A percentile compares a stretch with the other conserved stretches of the same genome.
These are phyloP conservation scores for Aphanoascus verrucosus DNA, from an alignment of 2,329 filamentous ascomycete genomes.

Conservation along the genomic window DNA sequence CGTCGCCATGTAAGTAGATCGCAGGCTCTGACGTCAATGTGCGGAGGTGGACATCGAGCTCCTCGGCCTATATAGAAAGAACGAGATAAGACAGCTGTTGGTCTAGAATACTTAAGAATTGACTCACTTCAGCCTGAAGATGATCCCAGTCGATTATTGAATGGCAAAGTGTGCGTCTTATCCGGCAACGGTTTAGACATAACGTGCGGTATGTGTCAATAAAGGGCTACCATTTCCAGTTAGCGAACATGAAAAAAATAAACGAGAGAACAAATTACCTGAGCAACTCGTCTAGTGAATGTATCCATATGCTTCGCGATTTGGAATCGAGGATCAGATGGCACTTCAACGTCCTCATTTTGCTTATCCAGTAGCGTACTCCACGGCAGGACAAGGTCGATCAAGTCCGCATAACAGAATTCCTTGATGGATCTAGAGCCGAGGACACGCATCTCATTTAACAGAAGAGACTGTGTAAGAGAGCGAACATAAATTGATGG, in stretches of 20 bases:
- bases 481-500: slow-evolving; percentile 76
- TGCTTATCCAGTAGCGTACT: slow-evolving; percentile 58
- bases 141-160: slow-evolving; percentile 72
- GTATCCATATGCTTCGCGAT: slow-evolving; percentile 64
- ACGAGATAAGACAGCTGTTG: neutral
- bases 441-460: slow-evolving; percentile 59
- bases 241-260: neutral
- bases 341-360: slow-evolving; percentile 66
- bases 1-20: slow-evolving; percentile 42
- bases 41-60: slow-evolving; percentile 60
- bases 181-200: slow-evolving; percentile 81
- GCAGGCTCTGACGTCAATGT: slow-evolving; percentile 51
- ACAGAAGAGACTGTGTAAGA: slow-evolving; percentile 64
- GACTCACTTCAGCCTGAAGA: slow-evolving; percentile 60
- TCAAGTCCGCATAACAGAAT: slow-evolving; percentile 73
- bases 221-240: slow-evolving; percentile 50
- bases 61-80: slow-evolving; percentile 44
- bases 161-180: slow-evolving; percentile 82
- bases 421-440: slow-evolving; percentile 59
- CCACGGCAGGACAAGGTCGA: slow-evolving; percentile 61
- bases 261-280: slow-evolving; percentile 23
- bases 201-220: slow-evolving; percentile 73
- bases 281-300: slow-evolving; percentile 46
- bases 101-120: neutral
- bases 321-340: slow-evolving; percentile 61